These are phyloP conservation scores for Bauhinia variegata DNA, from an alignment of 306 rosid species.

Conservation along the genomic window DNA sequence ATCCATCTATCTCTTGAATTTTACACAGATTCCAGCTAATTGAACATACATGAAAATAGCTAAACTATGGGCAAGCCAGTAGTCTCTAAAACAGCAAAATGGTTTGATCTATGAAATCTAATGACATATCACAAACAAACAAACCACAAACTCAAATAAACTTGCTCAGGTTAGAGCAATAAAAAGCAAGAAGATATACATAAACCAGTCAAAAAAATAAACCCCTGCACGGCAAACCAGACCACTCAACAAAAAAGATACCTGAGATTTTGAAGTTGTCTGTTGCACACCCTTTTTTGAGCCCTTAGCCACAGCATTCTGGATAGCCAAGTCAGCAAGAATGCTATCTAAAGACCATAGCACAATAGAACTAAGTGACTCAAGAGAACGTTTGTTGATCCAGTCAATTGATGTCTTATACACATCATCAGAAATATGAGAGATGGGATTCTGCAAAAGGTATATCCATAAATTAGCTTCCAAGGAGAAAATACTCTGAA, in stretches of 20 bases:
- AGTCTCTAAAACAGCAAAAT: not conserved
- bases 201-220: conserved; percentile 28
- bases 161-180: conserved; percentile 8
- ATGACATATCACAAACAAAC: conserved; percentile 1
- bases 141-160: not conserved
- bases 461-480: conserved; percentile 23
- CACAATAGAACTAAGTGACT: conserved; percentile 65
- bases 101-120: conserved; percentile 9
- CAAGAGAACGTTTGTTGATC: conserved; percentile 63
- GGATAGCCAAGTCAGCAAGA: conserved; percentile 68
- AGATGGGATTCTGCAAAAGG: conserved; percentile 66
- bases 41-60: not conserved
- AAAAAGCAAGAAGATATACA: not conserved
- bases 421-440: conserved; percentile 72
- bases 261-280: conserved; percentile 82
- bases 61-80: conserved; percentile 5
- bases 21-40: not conserved
- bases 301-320: conserved; percentile 66
- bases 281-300: conserved; percentile 70
- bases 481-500: conserved; percentile 6
- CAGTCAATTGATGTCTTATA: conserved; percentile 79
- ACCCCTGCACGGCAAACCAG: conserved; percentile 12
- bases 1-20: not conserved
- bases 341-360: conserved; percentile 78
- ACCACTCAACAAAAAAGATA: conserved; percentile 36